Percentiles rank a stretch among this genome's conserved stretches.
phyloP scores from a whole-genome alignment of 257 asterid species.

The Knoxia roxburghii region DNA sequence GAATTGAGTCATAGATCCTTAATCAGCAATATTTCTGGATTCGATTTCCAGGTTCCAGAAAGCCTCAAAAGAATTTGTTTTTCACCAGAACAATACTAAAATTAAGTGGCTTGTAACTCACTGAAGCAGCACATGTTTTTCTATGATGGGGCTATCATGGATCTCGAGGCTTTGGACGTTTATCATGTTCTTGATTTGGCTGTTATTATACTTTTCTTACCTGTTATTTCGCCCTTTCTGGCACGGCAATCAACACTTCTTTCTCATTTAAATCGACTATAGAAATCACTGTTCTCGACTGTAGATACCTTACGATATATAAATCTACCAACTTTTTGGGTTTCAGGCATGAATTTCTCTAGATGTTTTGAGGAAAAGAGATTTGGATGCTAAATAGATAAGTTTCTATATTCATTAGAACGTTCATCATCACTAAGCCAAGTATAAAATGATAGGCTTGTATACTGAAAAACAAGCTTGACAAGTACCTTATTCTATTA shows the following conservation, averaged over 20 bases:
- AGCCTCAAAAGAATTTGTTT: background rate
- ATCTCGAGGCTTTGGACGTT: constrained; percentile 10
- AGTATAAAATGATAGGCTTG: background rate
- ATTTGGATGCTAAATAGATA: background rate
- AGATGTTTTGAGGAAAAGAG: background rate
- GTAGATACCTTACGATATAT: no score
- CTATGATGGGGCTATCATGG: background rate
- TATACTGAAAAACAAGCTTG: background rate
- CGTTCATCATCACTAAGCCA: background rate
- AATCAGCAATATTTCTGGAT: background rate
- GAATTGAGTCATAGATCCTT: background rate
- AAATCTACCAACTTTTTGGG: background rate
- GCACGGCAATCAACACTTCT: background rate
- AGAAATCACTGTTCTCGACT: no score
- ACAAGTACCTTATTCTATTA: background rate
- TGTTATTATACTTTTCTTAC: background rate
- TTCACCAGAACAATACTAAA: background rate
- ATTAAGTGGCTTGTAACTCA: constrained; percentile 2
- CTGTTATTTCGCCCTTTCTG: background rate
- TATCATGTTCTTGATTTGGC: background rate
- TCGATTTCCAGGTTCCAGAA: background rate
- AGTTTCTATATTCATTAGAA: background rate
- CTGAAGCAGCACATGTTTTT: constrained; percentile 11
- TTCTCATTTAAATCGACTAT: background rate
- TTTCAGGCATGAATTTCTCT: no score